Base-by-base conservation (phyloP, 805 yeast genomes). In the Candida ovalis region DNA sequence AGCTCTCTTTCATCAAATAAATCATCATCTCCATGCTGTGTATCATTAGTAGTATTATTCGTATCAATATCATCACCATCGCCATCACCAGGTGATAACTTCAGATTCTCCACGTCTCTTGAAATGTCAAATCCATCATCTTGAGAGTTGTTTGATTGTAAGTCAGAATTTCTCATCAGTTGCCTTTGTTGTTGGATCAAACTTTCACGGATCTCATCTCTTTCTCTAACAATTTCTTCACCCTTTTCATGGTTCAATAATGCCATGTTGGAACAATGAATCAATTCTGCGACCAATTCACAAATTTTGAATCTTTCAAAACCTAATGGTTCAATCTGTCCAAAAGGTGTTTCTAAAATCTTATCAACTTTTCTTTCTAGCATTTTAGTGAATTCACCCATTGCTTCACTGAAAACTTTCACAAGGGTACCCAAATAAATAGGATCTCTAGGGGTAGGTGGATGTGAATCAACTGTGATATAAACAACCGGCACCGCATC, bases 181-280 rank as follows among this genome's bases (percentile, higher is more conserved):
- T 62, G 59, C 47, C 55, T 60, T 43, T 59, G 66, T 49, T 59
- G 62, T 47, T 58, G 59, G 47, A 76, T 58, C 60, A 85, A 68
- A 25, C 81, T 72, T 32, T 70, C 73, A 50, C 97, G 76, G 32
- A 83, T 80, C 9, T 68, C 63, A 58, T 89, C 96, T 46, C 97
- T 77, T 49, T 84, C 82, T 33, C 66, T 66, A 15, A 88, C 84
- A 40, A 88, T 78, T 28, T 73, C 73, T 56, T 85, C 90, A 21
- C 92, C 89, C 47, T 75, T 76, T 38, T 78, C 81, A 36, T 89
- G 89, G 62, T 91, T 94, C 55, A 94, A 76, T 18, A 90, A 74
- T 0, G 86, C 88, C 98, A 94, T 94, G 68, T 94, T 94, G n/a
- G 97, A 89, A 63, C 99, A 94, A 67, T 94, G 99, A 48, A 94